These are phyloP conservation scores for Trichoderma atrobrunneum DNA, from an alignment of 2,329 filamentous ascomycete species.

Conservation along the genomic window DNA sequence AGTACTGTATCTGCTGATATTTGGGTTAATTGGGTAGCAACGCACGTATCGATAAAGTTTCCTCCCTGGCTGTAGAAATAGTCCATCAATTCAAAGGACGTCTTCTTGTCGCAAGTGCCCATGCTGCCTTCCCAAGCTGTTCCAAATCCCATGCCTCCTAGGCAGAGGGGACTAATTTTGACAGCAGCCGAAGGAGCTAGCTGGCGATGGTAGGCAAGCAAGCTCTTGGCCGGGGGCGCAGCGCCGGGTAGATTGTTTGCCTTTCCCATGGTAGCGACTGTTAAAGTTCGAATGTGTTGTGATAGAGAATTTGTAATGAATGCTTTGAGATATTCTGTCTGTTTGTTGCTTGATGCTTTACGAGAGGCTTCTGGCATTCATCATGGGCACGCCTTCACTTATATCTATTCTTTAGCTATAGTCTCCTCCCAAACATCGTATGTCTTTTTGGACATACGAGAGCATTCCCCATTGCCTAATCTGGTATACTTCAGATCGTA, in stretches of 20 bases:
- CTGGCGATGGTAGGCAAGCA: conserved; percentile 26
- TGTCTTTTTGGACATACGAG: background rate
- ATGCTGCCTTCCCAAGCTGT: conserved; percentile 44
- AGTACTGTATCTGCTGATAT: background rate
- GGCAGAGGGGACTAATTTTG: conserved; percentile 28
- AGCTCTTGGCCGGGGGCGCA: conserved; percentile 20
- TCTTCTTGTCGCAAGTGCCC: conserved; percentile 27
- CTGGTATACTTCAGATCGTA: background rate
- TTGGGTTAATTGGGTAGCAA: background rate
- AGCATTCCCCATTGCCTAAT: background rate
- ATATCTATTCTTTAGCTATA: background rate
- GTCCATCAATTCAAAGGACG: conserved; percentile 13
- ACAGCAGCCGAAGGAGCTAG: conserved; percentile 25
- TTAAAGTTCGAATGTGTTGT: background rate
- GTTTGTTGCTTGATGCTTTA: background rate
- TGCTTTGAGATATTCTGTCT: background rate
- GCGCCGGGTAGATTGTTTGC: conserved; percentile 1
- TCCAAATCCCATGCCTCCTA: conserved; percentile 29
- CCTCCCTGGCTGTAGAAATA: conserved; percentile 42
- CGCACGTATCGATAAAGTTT: conserved; percentile 59
- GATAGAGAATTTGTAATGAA: background rate
- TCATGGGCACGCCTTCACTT: background rate
- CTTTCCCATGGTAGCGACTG: background rate
- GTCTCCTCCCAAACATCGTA: background rate
- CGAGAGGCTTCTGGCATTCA: background rate